phyloP scores from a whole-genome alignment of 768 basidiomycete species.

The Lepiota brunneoincarnata region DNA sequence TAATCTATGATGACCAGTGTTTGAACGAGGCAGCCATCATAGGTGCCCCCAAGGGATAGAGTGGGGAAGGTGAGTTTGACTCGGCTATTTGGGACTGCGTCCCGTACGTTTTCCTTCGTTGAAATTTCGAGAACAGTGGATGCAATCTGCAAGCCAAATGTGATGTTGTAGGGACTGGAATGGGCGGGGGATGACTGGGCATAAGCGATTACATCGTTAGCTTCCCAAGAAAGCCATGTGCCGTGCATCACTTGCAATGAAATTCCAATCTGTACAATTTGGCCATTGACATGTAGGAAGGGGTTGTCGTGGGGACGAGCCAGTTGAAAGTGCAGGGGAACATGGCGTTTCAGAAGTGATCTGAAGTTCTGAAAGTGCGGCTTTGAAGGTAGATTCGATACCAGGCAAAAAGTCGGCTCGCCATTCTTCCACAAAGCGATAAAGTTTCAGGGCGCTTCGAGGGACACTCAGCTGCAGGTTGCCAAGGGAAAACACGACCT shows the following conservation, averaged over 20 bases:
- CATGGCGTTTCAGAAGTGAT: conserved; percentile 34
- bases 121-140: conserved; percentile 63
- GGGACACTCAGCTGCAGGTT: conserved; percentile 61
- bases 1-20: conserved; percentile 62
- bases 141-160: conserved; percentile 64
- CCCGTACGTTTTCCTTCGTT: conserved; percentile 36
- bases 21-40: conserved; percentile 47
- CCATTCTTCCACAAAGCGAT: conserved; percentile 83
- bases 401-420: conserved; percentile 73
- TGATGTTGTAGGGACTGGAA: conserved; percentile 28
- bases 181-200: conserved; percentile 34
- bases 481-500: conserved; percentile 42
- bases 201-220: conserved; percentile 48
- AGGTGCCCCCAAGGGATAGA: conserved; percentile 58
- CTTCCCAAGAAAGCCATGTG: conserved; percentile 81
- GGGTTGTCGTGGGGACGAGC: conserved; percentile 22
- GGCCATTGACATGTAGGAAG: conserved; percentile 50
- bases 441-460: conserved; percentile 76
- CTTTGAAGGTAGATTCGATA: conserved; percentile 64
- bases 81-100: conserved; percentile 39
- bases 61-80: conserved; percentile 68
- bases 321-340: conserved; percentile 27
- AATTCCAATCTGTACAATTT: conserved; percentile 49
- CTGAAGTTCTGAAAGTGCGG: conserved; percentile 62
- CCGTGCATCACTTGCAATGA: conserved; percentile 84